Evolutionary conservation across 2,329 filamentous ascomycete species (phyloP).

Genomic region (Scleromitrula shiraiana): DNA sequence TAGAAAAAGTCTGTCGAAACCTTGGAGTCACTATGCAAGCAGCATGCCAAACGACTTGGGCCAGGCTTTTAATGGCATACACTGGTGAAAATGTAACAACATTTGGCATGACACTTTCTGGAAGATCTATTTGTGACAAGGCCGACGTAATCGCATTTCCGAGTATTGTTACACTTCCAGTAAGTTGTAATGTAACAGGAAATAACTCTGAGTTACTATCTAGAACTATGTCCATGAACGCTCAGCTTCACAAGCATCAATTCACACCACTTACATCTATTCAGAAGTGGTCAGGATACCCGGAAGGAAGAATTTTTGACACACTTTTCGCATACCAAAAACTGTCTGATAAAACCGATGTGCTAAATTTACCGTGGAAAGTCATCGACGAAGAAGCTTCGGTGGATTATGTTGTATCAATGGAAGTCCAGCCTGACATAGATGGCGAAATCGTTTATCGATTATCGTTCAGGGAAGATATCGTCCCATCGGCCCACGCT

Average conservation of each 20-base stretch:
- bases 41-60: constrained; percentile 70
- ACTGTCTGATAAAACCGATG: constrained; percentile 24
- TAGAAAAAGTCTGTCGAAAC: constrained; percentile 49
- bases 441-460: constrained; percentile 48
- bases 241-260: constrained; percentile 58
- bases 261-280: constrained; percentile 63
- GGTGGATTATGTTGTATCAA: constrained; percentile 71
- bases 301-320: constrained; percentile 66
- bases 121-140: constrained; percentile 52
- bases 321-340: constrained; percentile 82
- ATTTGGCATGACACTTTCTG: constrained; percentile 76
- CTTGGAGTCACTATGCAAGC: constrained; percentile 68
- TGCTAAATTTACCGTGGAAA: constrained; percentile 42
- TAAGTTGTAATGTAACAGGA: constrained; percentile 48
- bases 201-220: constrained; percentile 51
- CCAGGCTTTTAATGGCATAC: constrained; percentile 65
- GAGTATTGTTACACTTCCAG: constrained; percentile 73
- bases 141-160: constrained; percentile 60
- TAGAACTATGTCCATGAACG: constrained; percentile 58
- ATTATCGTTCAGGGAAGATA: constrained; percentile 55
- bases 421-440: constrained; percentile 61
- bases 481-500: constrained; percentile 64
- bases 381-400: constrained; percentile 57
- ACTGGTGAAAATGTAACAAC: constrained; percentile 65
- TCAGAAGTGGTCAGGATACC: constrained; percentile 61